A percentile compares a stretch with the other conserved stretches of the same genome.
phyloP scores from a whole-genome alignment of 345 rosid genomes.

The Syzygium jambos region DNA sequence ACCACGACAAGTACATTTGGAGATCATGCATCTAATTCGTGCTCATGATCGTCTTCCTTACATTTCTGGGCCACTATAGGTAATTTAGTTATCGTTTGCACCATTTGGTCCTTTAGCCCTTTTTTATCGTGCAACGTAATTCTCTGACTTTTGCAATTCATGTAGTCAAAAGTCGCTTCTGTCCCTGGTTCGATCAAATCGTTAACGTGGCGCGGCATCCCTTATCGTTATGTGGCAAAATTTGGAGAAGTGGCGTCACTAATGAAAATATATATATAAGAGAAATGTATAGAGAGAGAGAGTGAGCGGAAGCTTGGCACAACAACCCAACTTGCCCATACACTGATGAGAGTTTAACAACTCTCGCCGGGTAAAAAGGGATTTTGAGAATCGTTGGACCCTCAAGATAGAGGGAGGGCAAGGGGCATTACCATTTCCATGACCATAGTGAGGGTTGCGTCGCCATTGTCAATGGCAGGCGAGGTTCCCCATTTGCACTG shows the following conservation, averaged over 20 bases:
- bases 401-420: background rate
- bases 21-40: background rate
- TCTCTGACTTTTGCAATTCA: no score
- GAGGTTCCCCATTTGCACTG: background rate
- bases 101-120: fast-evolving
- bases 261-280: no score
- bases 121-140: no score
- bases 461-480: background rate
- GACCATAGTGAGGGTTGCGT: background rate
- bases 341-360: no score
- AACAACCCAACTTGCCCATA: no score
- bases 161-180: background rate
- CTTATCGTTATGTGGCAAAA: background rate
- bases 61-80: background rate
- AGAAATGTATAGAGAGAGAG: no score
- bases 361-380: no score
- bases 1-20: background rate
- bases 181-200: background rate
- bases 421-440: background rate
- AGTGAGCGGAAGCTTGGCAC: no score
- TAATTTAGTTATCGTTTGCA: background rate
- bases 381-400: no score
- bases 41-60: background rate
- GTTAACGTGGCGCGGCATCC: background rate
- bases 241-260: background rate